Percentiles rank a stretch among this genome's conserved stretches.
phyloP scores from a whole-genome alignment of 768 basidiomycete genomes.

The Rubroboletus satanas region DNA sequence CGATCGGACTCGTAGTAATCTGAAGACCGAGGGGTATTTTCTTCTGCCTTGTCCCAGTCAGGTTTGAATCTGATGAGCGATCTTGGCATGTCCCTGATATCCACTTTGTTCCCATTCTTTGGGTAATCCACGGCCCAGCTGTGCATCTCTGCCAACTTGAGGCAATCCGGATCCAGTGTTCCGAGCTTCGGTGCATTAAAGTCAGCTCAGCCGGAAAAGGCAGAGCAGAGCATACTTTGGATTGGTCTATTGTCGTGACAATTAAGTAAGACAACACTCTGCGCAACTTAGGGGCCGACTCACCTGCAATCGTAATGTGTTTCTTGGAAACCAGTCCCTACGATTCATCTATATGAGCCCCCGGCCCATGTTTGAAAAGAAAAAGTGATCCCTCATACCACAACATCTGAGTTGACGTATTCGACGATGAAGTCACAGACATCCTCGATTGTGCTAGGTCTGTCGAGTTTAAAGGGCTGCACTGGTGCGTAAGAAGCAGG shows the following conservation, averaged over 20 bases:
- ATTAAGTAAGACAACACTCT: not conserved
- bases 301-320: constrained; percentile 69
- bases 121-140: constrained; percentile 75
- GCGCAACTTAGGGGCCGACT: constrained; percentile 15
- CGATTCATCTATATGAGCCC: constrained; percentile 9
- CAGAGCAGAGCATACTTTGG: constrained; percentile 41
- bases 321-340: constrained; percentile 69
- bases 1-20: constrained; percentile 71
- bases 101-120: constrained; percentile 68
- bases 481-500: constrained; percentile 50
- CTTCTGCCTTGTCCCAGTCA: constrained; percentile 71
- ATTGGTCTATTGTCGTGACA: constrained; percentile 56
- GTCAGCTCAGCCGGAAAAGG: not conserved
- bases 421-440: constrained; percentile 80
- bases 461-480: constrained; percentile 35
- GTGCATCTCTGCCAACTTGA: constrained; percentile 54
- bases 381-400: constrained; percentile 42
- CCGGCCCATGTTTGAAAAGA: not conserved
- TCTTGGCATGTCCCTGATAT: constrained; percentile 50
- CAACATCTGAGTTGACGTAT: constrained; percentile 78
- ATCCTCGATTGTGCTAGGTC: constrained; percentile 59
- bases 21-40: constrained; percentile 46
- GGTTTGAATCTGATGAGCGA: constrained; percentile 65
- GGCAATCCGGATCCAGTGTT: constrained; percentile 54
- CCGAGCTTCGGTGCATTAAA: constrained; percentile 43